Conservation (phyloP, 805 yeast species). For the Wickerhamiella kurtzmanii region DNA sequence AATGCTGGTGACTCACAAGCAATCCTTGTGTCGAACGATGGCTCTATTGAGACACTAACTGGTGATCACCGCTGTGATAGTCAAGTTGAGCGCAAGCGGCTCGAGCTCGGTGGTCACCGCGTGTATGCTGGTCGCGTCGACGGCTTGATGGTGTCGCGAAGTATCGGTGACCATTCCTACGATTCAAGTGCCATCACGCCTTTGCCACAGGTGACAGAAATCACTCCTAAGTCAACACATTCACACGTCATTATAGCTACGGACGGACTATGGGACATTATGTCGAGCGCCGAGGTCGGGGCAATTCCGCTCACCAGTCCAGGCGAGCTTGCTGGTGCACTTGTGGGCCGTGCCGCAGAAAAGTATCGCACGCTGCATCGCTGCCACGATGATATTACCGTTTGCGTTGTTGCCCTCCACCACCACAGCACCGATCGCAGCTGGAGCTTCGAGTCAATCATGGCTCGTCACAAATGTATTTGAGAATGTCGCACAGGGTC, state of each 20-base stretch:
- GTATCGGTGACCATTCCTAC: constrained; percentile 68
- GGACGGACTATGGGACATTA: constrained; percentile 84
- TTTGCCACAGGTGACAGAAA: constrained; percentile 63
- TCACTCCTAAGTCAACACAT: constrained; percentile 42
- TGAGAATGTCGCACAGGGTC: constrained; percentile 79
- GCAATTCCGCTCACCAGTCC: constrained; percentile 28
- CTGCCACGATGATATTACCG: constrained; percentile 16
- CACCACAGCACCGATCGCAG: neutral
- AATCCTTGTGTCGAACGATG: constrained; percentile 3
- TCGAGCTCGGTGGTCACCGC: constrained; percentile 1
- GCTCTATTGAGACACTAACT: constrained; percentile 4
- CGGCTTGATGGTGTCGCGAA: constrained; percentile 73
- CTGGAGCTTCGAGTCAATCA: neutral
- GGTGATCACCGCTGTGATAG: constrained; percentile 9
- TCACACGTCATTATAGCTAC: constrained; percentile 69
- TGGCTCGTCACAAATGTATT: constrained; percentile 31
- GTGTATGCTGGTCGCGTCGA: constrained; percentile 34
- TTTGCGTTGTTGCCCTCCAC: constrained; percentile 10
- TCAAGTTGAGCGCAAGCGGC: constrained; percentile 7
- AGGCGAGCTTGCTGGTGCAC: constrained; percentile 7
- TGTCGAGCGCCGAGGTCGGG: constrained; percentile 55
- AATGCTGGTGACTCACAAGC: constrained; percentile 15
- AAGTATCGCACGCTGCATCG: constrained; percentile 4
- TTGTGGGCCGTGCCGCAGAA: constrained; percentile 9
- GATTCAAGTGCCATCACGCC: constrained; percentile 44